phyloP scores from a whole-genome alignment of 352 stramenopile genomes.

The Phytopythium helicoides region DNA sequence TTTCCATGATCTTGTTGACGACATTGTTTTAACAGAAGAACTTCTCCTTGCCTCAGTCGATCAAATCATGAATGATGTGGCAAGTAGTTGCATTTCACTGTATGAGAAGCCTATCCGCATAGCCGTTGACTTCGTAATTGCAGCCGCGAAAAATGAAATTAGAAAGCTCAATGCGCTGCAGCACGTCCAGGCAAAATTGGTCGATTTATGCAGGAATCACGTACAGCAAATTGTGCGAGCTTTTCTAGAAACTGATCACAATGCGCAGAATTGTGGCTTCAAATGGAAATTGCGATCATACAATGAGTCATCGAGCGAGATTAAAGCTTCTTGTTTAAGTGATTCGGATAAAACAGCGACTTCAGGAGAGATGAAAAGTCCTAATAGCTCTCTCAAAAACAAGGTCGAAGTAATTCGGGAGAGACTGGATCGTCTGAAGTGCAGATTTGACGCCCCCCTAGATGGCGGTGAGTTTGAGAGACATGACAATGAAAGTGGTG shows the following conservation, averaged over 20 bases:
- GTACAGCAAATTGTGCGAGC: constrained; percentile 46
- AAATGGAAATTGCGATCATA: too few species aligned
- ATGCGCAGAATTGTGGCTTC: constrained; percentile 16
- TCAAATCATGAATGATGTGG: constrained; percentile 43
- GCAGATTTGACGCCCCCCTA: too few species aligned
- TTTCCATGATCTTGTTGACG: constrained; percentile 55
- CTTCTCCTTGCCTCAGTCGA: constrained; percentile 30
- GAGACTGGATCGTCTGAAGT: too few species aligned
- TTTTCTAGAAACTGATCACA: constrained; percentile 38
- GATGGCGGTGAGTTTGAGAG: too few species aligned
- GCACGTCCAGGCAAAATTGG: constrained; percentile 37
- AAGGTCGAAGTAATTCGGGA: too few species aligned
- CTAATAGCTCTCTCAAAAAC: too few species aligned
- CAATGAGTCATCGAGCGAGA: too few species aligned
- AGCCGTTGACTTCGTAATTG: constrained; percentile 26
- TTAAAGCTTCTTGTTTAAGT: too few species aligned
- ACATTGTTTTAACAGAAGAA: constrained; percentile 40
- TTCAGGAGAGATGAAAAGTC: too few species aligned
- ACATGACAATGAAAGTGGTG: too few species aligned
- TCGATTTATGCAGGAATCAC: constrained; percentile 51
- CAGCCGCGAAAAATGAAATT: constrained; percentile 14
- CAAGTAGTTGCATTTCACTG: constrained; percentile 32
- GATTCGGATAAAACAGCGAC: too few species aligned
- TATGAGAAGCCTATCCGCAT: constrained; percentile 38
- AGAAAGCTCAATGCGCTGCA: constrained; percentile 18